Percentiles rank a stretch among this genome's conserved stretches.
phyloP scores from a whole-genome alignment of 805 yeast genomes.

The Barnettozyma wickerhamii region DNA sequence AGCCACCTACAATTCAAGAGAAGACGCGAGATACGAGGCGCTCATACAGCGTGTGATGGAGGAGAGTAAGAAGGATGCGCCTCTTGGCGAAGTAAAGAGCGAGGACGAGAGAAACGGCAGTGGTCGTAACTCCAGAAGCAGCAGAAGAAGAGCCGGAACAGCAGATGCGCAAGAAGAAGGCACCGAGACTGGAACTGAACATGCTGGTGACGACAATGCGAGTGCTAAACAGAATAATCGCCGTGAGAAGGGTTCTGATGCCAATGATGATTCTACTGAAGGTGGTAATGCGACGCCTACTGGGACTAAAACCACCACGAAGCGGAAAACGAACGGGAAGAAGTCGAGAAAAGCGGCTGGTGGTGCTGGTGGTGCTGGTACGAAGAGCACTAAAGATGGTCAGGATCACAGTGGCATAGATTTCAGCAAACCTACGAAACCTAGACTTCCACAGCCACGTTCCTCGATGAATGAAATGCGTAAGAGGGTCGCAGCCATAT shows the following conservation, averaged over 20 bases:
- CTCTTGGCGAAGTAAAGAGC: conserved; percentile 10
- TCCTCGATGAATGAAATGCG: conserved; percentile 80
- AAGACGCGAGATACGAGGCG: conserved; percentile 40
- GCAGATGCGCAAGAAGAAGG: conserved; percentile 1
- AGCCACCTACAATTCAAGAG: conserved; percentile 36
- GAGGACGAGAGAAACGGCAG: conserved; percentile 8
- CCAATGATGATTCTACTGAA: too few species aligned
- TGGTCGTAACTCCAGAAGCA: conserved; percentile 8
- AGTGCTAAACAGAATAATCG: too few species aligned
- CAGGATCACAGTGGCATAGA: conserved; percentile 35
- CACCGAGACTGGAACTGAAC: conserved; percentile 9
- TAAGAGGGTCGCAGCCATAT: conserved; percentile 80
- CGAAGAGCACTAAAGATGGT: too few species aligned
- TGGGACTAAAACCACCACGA: conserved; percentile 2
- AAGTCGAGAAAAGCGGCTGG: conserved; percentile 16
- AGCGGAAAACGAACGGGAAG: conserved; percentile 6
- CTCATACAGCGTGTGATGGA: conserved; percentile 37
- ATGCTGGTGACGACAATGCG: conserved; percentile 11
- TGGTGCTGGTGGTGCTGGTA: too few species aligned
- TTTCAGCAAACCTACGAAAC: conserved; percentile 70
- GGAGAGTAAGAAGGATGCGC: conserved; percentile 35
- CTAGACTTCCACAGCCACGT: conserved; percentile 75
- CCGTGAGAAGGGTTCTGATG: conserved; percentile 13
- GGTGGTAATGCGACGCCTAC: too few species aligned
- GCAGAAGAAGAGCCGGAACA: conserved; percentile 9